Conservation (phyloP, 2,329 filamentous ascomycete species). For the Verticillium tricorpus region DNA sequence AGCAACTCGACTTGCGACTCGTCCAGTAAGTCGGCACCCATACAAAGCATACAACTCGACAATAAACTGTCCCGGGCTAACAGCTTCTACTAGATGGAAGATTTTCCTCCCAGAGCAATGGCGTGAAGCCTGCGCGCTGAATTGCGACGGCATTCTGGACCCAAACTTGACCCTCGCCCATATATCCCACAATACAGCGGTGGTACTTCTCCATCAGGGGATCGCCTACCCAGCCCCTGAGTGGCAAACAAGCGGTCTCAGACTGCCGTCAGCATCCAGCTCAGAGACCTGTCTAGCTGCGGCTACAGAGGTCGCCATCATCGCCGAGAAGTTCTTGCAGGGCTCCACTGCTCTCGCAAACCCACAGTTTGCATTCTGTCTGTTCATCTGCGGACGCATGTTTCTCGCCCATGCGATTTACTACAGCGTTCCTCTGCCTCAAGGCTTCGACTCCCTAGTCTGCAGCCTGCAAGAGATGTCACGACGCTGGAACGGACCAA, state of each 20-base stretch:
- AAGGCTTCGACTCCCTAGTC: slow-evolving; percentile 26
- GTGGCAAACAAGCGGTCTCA: slow-evolving; percentile 22
- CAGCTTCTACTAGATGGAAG: slow-evolving; percentile 31
- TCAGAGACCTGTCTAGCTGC: slow-evolving; percentile 34
- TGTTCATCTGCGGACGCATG: slow-evolving; percentile 30
- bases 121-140: slow-evolving; percentile 33
- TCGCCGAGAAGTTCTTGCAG: slow-evolving; percentile 29
- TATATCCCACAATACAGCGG: slow-evolving; percentile 36
- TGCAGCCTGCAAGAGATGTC: slow-evolving; percentile 29
- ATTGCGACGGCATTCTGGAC: slow-evolving; percentile 34
- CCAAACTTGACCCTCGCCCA: slow-evolving; percentile 39
- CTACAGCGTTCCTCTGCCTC: slow-evolving; percentile 20
- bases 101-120: slow-evolving; percentile 38
- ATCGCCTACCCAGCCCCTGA: slow-evolving; percentile 31
- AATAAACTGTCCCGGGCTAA: not conserved
- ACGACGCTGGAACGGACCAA: slow-evolving; percentile 28
- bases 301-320: slow-evolving; percentile 30
- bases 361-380: slow-evolving; percentile 33
- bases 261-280: slow-evolving; percentile 31
- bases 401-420: slow-evolving; percentile 27
- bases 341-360: slow-evolving; percentile 22
- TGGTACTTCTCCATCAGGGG: slow-evolving; percentile 34
- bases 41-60: not conserved
- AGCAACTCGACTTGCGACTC: slow-evolving; percentile 36
- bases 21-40: slow-evolving; percentile 27